Conservation (phyloP, 345 rosid species). For the Brassica incana region DNA sequence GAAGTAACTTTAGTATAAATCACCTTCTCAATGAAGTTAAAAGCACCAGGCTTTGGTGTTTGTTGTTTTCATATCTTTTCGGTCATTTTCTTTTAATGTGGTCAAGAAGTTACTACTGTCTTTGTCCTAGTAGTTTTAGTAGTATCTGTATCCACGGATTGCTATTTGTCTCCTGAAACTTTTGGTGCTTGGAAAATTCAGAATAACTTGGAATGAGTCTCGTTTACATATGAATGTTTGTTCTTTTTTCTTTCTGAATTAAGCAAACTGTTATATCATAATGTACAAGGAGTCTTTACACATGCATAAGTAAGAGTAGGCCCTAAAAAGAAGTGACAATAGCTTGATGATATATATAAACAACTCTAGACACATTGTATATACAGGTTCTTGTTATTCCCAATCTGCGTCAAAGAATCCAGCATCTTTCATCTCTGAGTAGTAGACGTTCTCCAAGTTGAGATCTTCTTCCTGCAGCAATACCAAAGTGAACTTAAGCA, state of each 20-base stretch:
- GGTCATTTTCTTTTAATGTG: constrained; percentile 8
- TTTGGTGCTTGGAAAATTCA: background rate
- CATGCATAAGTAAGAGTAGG: background rate
- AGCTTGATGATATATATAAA: background rate
- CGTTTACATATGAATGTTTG: constrained; percentile 1
- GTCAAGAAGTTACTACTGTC: constrained; percentile 10
- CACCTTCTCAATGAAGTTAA: background rate
- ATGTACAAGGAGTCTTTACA: constrained; percentile 19
- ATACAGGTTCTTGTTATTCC: constrained; percentile 52
- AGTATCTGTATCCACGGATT: constrained; percentile 21
- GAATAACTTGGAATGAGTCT: background rate
- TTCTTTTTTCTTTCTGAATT: background rate
- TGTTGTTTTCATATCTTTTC: constrained; percentile 21
- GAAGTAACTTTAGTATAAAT: constrained; percentile 17
- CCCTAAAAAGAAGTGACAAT: constrained; percentile 16
- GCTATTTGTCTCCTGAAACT: constrained; percentile 16
- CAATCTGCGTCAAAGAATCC: constrained; percentile 94
- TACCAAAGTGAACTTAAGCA: constrained; percentile 4
- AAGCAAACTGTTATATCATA: constrained; percentile 5
- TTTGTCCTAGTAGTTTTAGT: constrained; percentile 14
- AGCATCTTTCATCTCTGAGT: constrained; percentile 98
- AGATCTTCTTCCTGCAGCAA: constrained; percentile 79
- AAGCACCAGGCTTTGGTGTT: background rate
- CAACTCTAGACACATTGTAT: constrained; percentile 16
- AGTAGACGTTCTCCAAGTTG: constrained; percentile 82